These are phyloP conservation scores for Trypanosoma brucei DNA, from an alignment of 208 protist species.

Conservation along the genomic window DNA sequence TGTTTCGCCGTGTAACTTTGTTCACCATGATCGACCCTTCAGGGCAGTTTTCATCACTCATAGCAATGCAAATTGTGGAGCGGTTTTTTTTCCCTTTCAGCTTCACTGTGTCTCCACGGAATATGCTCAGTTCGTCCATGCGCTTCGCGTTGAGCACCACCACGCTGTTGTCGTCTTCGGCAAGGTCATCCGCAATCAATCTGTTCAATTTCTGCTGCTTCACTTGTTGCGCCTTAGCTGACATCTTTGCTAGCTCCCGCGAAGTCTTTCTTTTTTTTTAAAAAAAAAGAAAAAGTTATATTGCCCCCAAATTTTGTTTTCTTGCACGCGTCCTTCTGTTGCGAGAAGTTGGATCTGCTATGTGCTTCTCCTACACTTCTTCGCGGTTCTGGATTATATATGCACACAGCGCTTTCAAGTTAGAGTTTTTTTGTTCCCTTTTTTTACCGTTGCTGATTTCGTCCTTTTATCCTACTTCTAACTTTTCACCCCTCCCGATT, in stretches of 20 bases:
- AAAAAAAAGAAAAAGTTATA: neutral
- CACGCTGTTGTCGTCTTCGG: slow-evolving; percentile 98
- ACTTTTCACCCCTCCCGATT: too few relatives aligned
- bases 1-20: slow-evolving; percentile 98
- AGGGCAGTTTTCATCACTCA: slow-evolving; percentile 91
- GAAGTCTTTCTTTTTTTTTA: neutral
- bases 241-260: slow-evolving; percentile 9
- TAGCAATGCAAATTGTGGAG: slow-evolving; percentile 96
- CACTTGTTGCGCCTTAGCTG: neutral
- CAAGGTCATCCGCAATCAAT: slow-evolving; percentile 96
- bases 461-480: too few relatives aligned
- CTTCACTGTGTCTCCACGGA: slow-evolving; percentile 97
- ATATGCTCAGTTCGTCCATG: slow-evolving; percentile 98
- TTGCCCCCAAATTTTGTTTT: too few relatives aligned
- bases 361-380: too few relatives aligned
- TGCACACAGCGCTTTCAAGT: too few relatives aligned
- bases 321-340: too few relatives aligned
- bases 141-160: slow-evolving; percentile 92
- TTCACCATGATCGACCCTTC: slow-evolving; percentile 98
- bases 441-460: too few relatives aligned
- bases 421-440: too few relatives aligned
- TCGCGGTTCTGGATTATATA: too few relatives aligned
- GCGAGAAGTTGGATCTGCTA: too few relatives aligned
- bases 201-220: slow-evolving; percentile 88
- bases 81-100: slow-evolving; percentile 98